Conservation (phyloP, 257 asterid species). For the Apocynum venetum region DNA sequence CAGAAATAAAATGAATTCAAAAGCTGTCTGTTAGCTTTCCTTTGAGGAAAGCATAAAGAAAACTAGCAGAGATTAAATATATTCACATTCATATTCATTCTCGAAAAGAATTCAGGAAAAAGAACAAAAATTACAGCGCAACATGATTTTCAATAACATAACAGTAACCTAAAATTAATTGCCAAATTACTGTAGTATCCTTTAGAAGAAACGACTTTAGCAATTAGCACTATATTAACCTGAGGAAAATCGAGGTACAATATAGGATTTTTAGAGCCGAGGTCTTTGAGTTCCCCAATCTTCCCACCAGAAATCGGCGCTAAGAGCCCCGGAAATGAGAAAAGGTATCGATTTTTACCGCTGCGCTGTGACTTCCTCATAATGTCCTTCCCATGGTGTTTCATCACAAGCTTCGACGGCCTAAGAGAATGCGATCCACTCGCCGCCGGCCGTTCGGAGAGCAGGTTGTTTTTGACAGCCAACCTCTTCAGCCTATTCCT, state of each 20-base stretch:
- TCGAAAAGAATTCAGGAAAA: background rate
- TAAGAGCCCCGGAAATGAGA: conserved; percentile 82
- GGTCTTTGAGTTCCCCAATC: conserved; percentile 78
- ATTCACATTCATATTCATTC: background rate
- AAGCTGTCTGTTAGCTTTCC: background rate
- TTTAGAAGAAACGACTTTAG: background rate
- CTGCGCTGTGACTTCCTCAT: conserved; percentile 67
- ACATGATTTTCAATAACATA: background rate
- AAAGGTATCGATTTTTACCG: conserved; percentile 56
- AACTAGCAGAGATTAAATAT: background rate
- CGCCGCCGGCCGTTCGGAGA: conserved; percentile 42
- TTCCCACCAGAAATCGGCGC: conserved; percentile 82
- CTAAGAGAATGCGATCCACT: conserved; percentile 33
- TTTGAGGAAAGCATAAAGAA: background rate
- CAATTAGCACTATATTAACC: conserved; percentile 29
- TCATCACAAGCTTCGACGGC: conserved; percentile 64
- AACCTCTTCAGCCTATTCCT: conserved; percentile 50
- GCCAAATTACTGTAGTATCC: background rate
- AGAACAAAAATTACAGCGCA: too few species aligned
- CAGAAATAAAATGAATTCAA: conserved; percentile 10
- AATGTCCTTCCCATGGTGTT: conserved; percentile 84
- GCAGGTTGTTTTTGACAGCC: conserved; percentile 43
- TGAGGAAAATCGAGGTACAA: conserved; percentile 87
- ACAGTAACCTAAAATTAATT: background rate
- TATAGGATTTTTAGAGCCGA: conserved; percentile 81